Conservation (phyloP, 1,139 yeast species). For the Saccharomyces hybrid region DNA sequence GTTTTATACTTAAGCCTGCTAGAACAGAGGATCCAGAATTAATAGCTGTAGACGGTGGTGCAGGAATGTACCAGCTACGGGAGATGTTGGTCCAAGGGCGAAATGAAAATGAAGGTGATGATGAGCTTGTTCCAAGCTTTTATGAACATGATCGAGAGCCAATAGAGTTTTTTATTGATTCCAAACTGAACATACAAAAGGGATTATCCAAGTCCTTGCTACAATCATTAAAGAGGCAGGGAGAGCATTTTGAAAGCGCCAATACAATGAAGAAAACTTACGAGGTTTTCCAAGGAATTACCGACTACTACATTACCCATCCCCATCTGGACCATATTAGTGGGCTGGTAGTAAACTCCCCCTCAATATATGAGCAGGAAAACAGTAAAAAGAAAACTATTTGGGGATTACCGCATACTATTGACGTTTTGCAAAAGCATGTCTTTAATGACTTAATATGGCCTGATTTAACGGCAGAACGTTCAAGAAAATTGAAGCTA, state of each 20-base stretch:
- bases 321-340: constrained; percentile 77
- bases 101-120: background rate
- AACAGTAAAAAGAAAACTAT: constrained; percentile 34
- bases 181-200: constrained; percentile 3
- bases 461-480: constrained; percentile 46
- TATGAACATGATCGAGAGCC: constrained; percentile 15
- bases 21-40: constrained; percentile 35
- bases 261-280: constrained; percentile 8
- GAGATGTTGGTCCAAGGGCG: constrained; percentile 1
- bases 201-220: constrained; percentile 11
- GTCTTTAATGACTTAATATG: constrained; percentile 70
- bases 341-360: constrained; percentile 64
- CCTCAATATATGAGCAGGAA: constrained; percentile 38
- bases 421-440: constrained; percentile 44
- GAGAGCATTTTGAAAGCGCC: background rate
- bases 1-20: constrained; percentile 55
- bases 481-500: background rate
- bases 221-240: background rate
- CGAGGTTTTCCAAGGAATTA: constrained; percentile 18
- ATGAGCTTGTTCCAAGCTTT: constrained; percentile 8
- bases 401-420: constrained; percentile 48
- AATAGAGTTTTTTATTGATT: constrained; percentile 9
- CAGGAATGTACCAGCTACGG: constrained; percentile 45
- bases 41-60: constrained; percentile 71
- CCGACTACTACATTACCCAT: constrained; percentile 60